Evolutionary conservation across 805 yeast species (phyloP).

Genomic region (Candida piceae): DNA sequence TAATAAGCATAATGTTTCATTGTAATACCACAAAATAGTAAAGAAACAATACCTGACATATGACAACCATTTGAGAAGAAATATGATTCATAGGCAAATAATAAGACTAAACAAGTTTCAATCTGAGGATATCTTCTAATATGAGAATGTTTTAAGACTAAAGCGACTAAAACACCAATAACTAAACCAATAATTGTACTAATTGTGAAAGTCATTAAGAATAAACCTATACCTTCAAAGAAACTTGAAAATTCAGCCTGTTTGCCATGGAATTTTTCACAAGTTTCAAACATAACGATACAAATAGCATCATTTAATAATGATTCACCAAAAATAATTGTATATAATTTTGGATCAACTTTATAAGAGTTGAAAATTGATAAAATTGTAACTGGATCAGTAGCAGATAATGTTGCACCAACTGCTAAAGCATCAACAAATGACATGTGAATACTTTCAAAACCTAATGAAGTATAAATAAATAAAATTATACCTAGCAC

Average conservation of each 20-base stretch:
- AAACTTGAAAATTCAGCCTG: conserved; percentile 68
- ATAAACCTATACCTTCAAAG: conserved; percentile 91
- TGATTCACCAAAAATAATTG: conserved; percentile 96
- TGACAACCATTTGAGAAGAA: conserved; percentile 98
- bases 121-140: conserved; percentile 94
- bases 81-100: conserved; percentile 93
- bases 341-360: conserved; percentile 95
- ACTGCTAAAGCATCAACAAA: conserved; percentile 97
- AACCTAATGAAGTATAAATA: conserved; percentile 86
- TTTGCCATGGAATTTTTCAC: conserved; percentile 92
- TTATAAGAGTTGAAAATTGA: conserved; percentile 96
- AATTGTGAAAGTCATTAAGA: conserved; percentile 87
- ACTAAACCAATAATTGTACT: conserved; percentile 85
- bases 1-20: conserved; percentile 94
- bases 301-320: conserved; percentile 95
- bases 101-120: conserved; percentile 85
- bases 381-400: conserved; percentile 96
- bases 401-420: conserved; percentile 96
- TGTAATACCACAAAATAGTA: conserved; percentile 94
- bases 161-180: conserved; percentile 84
- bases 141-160: conserved; percentile 86
- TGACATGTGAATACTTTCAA: conserved; percentile 82
- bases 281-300: conserved; percentile 98
- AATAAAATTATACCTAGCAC: conserved; percentile 86
- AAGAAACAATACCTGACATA: conserved; percentile 97